These are phyloP conservation scores for Stagonosporopsis vannaccii DNA, from an alignment of 2,329 filamentous ascomycete genomes.

Conservation along the genomic window DNA sequence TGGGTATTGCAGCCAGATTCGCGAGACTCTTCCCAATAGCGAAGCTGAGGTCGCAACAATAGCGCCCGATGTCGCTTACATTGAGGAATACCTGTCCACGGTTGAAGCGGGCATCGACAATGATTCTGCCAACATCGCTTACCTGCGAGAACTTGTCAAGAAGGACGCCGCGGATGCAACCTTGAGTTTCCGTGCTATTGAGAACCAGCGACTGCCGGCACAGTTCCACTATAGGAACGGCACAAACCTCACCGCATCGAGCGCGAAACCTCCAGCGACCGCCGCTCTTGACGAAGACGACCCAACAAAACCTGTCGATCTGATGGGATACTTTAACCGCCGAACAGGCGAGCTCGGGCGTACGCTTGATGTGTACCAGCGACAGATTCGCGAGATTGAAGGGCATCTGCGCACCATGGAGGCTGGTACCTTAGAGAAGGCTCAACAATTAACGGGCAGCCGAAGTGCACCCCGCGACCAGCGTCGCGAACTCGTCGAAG, in stretches of 20 bases:
- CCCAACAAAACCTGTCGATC: slow-evolving; percentile 50
- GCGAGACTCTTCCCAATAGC: slow-evolving; percentile 68
- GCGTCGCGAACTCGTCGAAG: slow-evolving; percentile 55
- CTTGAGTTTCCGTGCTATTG: slow-evolving; percentile 74
- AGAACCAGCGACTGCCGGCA: slow-evolving; percentile 74
- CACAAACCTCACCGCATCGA: slow-evolving; percentile 43
- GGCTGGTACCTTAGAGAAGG: slow-evolving; percentile 52
- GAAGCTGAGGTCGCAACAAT: slow-evolving; percentile 70
- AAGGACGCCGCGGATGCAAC: slow-evolving; percentile 74
- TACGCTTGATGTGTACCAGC: slow-evolving; percentile 51
- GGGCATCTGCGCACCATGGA: slow-evolving; percentile 59
- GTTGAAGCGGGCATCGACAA: slow-evolving; percentile 69
- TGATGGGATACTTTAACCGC: slow-evolving; percentile 56
- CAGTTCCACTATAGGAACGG: slow-evolving; percentile 65
- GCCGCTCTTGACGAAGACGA: slow-evolving; percentile 49
- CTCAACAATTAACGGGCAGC: slow-evolving; percentile 51
- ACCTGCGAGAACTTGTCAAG: slow-evolving; percentile 64
- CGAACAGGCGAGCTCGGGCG: slow-evolving; percentile 50
- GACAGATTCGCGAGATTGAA: slow-evolving; percentile 57
- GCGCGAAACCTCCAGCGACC: slow-evolving; percentile 33
- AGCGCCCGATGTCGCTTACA: slow-evolving; percentile 69
- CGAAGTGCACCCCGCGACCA: slow-evolving; percentile 46
- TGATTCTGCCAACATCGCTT: slow-evolving; percentile 67
- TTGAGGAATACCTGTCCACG: slow-evolving; percentile 67
- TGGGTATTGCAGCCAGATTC: slow-evolving; percentile 75